Evolutionary conservation across 1,284 basidiomycete genomes (phyloP).

Genomic region (Sutorius eximius): DNA sequence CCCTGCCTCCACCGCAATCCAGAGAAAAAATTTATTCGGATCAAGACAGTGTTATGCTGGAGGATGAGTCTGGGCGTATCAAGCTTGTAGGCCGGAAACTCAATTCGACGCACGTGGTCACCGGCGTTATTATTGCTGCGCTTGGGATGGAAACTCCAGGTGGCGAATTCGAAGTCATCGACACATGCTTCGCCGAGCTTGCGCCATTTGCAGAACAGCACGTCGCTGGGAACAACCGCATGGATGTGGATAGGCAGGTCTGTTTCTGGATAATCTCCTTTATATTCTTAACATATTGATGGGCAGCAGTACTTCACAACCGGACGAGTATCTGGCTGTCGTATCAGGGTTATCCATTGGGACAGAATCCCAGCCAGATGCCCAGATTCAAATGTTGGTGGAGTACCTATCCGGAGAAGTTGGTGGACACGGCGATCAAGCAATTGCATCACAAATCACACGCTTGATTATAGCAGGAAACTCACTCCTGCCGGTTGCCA

Average conservation of each 20-base stretch:
- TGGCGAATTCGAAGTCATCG: slow-evolving; percentile 95
- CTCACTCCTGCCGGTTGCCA: slow-evolving; percentile 61
- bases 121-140: slow-evolving; percentile 87
- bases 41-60: slow-evolving; percentile 84
- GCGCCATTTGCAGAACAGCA: slow-evolving; percentile 47
- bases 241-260: slow-evolving; percentile 49
- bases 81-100: slow-evolving; percentile 77
- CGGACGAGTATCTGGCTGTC: slow-evolving; percentile 77
- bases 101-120: slow-evolving; percentile 65
- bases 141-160: slow-evolving; percentile 86
- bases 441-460: slow-evolving; percentile 70
- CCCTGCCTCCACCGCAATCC: slow-evolving; percentile 82
- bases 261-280: slow-evolving; percentile 6
- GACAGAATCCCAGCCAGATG: slow-evolving; percentile 61
- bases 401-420: slow-evolving; percentile 89
- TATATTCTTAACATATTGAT: slow-evolving; percentile 11
- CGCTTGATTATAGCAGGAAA: slow-evolving; percentile 87
- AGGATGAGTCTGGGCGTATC: slow-evolving; percentile 94
- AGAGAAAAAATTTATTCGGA: slow-evolving; percentile 73
- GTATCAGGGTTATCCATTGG: slow-evolving; percentile 82
- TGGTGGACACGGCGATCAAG: slow-evolving; percentile 66
- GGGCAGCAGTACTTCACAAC: slow-evolving; percentile 13
- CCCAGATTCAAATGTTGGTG: slow-evolving; percentile 75
- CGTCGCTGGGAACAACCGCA: slow-evolving; percentile 37
- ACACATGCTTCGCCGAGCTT: slow-evolving; percentile 83